These are phyloP conservation scores for Gossypioides kirkii DNA, from an alignment of 345 rosid genomes.

Conservation along the genomic window DNA sequence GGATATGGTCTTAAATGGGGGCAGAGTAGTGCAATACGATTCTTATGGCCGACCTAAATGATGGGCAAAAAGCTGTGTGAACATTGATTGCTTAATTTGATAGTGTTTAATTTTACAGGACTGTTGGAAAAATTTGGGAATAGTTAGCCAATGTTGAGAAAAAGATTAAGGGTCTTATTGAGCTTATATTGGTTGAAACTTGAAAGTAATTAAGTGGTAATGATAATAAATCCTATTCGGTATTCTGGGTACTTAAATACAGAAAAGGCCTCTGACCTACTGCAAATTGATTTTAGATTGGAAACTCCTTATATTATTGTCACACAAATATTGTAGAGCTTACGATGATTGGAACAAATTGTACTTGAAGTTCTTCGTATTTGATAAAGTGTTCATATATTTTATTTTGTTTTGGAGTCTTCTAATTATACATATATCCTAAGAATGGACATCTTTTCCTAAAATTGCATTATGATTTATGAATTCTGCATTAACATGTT, in stretches of 20 bases:
- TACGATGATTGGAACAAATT: background rate
- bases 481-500: constrained; percentile 1
- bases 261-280: background rate
- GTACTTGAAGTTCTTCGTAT: background rate
- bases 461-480: background rate
- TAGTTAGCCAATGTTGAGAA: background rate
- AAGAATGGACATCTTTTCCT: background rate
- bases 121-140: background rate
- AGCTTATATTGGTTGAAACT: constrained; percentile 3
- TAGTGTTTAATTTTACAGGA: background rate
- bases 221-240: background rate
- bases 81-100: background rate
- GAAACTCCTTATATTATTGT: background rate
- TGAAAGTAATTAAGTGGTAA: constrained; percentile 1
- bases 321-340: background rate
- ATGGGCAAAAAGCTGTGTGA: background rate
- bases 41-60: background rate
- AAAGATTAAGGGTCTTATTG: background rate
- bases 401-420: background rate
- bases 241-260: background rate
- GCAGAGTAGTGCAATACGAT: background rate
- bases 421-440: background rate
- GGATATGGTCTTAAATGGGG: background rate
- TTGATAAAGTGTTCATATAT: background rate
- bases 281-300: background rate